phyloP scores from a whole-genome alignment of 2,329 filamentous ascomycete genomes.

The Emericellopsis atlantica region DNA sequence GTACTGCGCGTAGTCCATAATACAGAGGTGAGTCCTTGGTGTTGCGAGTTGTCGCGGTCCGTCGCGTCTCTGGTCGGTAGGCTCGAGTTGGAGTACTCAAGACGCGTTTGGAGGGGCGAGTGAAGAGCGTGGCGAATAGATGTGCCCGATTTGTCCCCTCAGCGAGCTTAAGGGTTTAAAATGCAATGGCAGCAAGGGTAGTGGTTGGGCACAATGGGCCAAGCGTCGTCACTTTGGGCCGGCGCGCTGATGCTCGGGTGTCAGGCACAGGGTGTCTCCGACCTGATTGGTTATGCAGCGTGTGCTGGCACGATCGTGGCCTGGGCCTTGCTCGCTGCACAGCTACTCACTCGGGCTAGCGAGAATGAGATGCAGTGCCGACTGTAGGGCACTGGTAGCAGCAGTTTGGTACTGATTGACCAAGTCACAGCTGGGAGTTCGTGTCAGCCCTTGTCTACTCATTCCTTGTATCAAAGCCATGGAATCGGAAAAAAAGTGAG shows the following conservation, averaged over 20 bases:
- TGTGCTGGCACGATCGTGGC: slow-evolving; percentile 3
- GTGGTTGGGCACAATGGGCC: slow-evolving; percentile 3
- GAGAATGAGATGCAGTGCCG: background rate
- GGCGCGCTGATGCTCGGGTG: slow-evolving; percentile 1
- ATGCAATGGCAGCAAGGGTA: background rate
- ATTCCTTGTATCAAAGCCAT: background rate
- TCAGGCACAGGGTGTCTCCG: slow-evolving; percentile 2
- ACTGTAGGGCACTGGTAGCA: no score
- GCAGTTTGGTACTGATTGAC: no score
- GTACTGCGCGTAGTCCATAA: slow-evolving; percentile 68
- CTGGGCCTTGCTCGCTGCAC: background rate
- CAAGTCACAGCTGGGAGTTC: no score
- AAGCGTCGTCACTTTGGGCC: slow-evolving; percentile 1
- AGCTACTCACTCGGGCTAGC: background rate
- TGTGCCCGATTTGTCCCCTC: slow-evolving; percentile 1
- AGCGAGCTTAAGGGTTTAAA: slow-evolving; percentile 1
- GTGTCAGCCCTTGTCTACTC: background rate
- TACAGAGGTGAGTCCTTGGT: slow-evolving; percentile 22
- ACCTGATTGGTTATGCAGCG: slow-evolving; percentile 3
- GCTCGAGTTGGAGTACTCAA: background rate
- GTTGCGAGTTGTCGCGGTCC: slow-evolving; percentile 14
- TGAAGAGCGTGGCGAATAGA: slow-evolving; percentile 6
- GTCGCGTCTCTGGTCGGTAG: slow-evolving; percentile 1
- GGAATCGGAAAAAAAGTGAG: no score
- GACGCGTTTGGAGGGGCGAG: slow-evolving; percentile 1